These are phyloP conservation scores for Royoungia palumana DNA, from an alignment of 768 basidiomycete species.

Conservation along the genomic window DNA sequence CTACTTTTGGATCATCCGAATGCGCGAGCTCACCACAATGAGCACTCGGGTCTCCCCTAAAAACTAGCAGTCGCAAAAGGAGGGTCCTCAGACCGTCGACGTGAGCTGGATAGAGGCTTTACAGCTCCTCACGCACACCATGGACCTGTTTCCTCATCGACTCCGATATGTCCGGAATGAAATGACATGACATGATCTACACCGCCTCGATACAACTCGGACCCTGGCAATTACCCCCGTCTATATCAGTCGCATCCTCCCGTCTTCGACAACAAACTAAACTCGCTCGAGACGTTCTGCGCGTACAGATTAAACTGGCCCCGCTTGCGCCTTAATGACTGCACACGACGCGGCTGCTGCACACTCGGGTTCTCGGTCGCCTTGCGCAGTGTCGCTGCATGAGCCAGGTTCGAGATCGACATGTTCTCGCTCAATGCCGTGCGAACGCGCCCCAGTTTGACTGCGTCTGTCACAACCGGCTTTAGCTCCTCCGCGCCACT, in stretches of 20 bases:
- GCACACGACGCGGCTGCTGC: neutral
- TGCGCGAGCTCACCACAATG: too few relatives aligned
- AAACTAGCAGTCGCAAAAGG: too few relatives aligned
- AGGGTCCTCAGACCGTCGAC: too few relatives aligned
- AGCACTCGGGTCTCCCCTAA: too few relatives aligned
- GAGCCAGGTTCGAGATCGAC: conserved; percentile 16
- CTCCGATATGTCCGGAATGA: neutral
- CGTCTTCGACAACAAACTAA: conserved; percentile 13
- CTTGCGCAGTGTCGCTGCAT: conserved; percentile 6
- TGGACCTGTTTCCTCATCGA: too few relatives aligned
- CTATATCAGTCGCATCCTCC: neutral
- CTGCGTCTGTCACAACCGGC: neutral
- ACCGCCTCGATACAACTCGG: too few relatives aligned
- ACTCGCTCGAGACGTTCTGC: conserved; percentile 8
- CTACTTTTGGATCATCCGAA: too few relatives aligned
- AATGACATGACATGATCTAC: neutral
- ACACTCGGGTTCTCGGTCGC: neutral
- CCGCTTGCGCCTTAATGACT: conserved; percentile 7
- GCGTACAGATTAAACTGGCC: conserved; percentile 16
- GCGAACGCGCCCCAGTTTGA: conserved; percentile 12
- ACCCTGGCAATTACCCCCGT: too few relatives aligned
- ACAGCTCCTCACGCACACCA: too few relatives aligned
- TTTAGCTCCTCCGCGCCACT: neutral
- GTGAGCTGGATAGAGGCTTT: too few relatives aligned
- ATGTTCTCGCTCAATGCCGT: conserved; percentile 15